Conservation (phyloP, 2,329 filamentous ascomycete genomes). For the Verticillium isaacii region DNA sequence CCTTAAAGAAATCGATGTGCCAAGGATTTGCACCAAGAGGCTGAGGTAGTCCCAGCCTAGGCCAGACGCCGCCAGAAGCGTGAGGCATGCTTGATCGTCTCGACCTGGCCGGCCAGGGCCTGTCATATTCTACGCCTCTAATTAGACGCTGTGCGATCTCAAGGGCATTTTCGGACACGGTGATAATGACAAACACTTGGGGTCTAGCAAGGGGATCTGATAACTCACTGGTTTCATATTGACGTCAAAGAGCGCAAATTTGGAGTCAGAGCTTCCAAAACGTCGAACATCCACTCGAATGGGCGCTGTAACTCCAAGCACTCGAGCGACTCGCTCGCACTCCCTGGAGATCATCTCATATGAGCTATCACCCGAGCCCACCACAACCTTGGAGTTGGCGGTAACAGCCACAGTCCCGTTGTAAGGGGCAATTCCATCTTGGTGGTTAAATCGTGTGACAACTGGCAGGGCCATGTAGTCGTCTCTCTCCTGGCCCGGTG, state of each 20-base stretch:
- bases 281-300: conserved; percentile 42
- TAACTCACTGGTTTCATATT: conserved; percentile 45
- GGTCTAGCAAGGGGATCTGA: no score
- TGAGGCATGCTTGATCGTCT: conserved; percentile 42
- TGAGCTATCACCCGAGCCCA: conserved; percentile 23
- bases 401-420: conserved; percentile 42
- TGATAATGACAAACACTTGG: not conserved
- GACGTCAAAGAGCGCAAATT: conserved; percentile 44
- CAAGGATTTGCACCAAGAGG: conserved; percentile 30
- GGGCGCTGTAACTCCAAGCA: conserved; percentile 35
- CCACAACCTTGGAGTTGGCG: conserved; percentile 36
- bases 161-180: no score
- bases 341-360: conserved; percentile 28
- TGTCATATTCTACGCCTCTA: conserved; percentile 19
- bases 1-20: not conserved
- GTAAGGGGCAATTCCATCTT: conserved; percentile 41
- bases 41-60: conserved; percentile 36
- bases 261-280: conserved; percentile 19
- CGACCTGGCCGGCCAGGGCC: conserved; percentile 40
- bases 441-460: conserved; percentile 42
- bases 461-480: conserved; percentile 39
- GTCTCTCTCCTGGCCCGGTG: conserved; percentile 24
- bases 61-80: conserved; percentile 32
- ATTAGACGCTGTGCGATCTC: not conserved
- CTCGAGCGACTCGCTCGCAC: conserved; percentile 32